Percentiles rank a stretch among this genome's conserved stretches.
phyloP scores from a whole-genome alignment of 192 early-diverging fungal species.

The Gamsiella multidivaricata region DNA sequence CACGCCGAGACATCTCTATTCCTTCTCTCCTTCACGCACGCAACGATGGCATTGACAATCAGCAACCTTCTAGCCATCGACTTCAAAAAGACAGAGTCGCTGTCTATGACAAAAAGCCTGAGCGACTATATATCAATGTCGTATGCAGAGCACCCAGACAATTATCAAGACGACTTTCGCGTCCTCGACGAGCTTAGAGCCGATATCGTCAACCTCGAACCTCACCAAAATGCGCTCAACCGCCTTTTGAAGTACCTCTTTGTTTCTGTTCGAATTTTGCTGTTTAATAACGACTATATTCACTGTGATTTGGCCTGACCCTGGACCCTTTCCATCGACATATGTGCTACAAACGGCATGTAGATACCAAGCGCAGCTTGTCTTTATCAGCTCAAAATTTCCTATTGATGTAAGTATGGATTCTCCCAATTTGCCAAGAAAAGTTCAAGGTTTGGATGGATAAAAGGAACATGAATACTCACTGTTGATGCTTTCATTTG shows the following conservation, averaged over 20 bases:
- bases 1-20: not conserved
- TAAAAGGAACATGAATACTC: no score
- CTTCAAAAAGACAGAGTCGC: slow-evolving; percentile 69
- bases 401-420: slow-evolving; percentile 80
- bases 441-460: no score
- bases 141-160: slow-evolving; percentile 88
- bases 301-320: no score
- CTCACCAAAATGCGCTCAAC: slow-evolving; percentile 72
- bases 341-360: no score
- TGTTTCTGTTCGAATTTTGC: not conserved
- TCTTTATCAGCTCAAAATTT: slow-evolving; percentile 87
- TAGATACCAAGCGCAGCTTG: slow-evolving; percentile 90
- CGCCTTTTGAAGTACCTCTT: slow-evolving; percentile 70
- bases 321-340: not conserved
- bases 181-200: slow-evolving; percentile 80
- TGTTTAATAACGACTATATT: no score
- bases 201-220: slow-evolving; percentile 72
- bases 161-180: slow-evolving; percentile 88
- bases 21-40: not conserved
- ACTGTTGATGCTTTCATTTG: no score
- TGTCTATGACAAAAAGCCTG: slow-evolving; percentile 65
- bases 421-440: not conserved
- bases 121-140: slow-evolving; percentile 79
- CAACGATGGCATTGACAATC: slow-evolving; percentile 1
- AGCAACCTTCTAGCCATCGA: slow-evolving; percentile 68